Conservation (phyloP, 495 filamentous ascomycete genomes). For the Monascus purpureus region DNA sequence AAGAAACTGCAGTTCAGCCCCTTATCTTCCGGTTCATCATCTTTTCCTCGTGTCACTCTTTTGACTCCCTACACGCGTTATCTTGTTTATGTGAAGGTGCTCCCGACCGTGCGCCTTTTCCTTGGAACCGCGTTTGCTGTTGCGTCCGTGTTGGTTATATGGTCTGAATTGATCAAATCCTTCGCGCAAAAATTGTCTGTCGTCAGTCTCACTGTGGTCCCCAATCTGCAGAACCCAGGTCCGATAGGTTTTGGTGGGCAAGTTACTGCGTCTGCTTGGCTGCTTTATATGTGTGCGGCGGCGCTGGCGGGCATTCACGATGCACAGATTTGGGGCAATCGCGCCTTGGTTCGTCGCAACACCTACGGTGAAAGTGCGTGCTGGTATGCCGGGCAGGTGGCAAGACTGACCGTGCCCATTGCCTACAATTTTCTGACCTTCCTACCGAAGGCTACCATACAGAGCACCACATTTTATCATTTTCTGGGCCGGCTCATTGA, state of each 20-base stretch:
- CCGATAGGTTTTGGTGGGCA: slow-evolving; percentile 75
- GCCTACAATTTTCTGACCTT: slow-evolving; percentile 95
- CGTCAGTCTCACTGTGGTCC: slow-evolving; percentile 73
- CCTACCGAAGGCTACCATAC: slow-evolving; percentile 50
- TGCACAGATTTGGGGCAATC: slow-evolving; percentile 88
- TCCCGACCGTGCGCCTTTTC: slow-evolving; percentile 49
- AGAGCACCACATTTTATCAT: slow-evolving; percentile 63
- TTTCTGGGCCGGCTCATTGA: slow-evolving; percentile 79
- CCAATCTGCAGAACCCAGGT: slow-evolving; percentile 53
- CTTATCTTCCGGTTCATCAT: slow-evolving; percentile 39
- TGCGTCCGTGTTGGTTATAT: slow-evolving; percentile 72
- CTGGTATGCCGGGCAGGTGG: slow-evolving; percentile 87
- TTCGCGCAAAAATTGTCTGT: slow-evolving; percentile 62
- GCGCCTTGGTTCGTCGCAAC: slow-evolving; percentile 77
- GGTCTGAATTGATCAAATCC: slow-evolving; percentile 80
- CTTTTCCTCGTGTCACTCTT: slow-evolving; percentile 37
- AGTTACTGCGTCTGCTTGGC: slow-evolving; percentile 70
- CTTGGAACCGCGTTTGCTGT: slow-evolving; percentile 50
- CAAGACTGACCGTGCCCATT: slow-evolving; percentile 78
- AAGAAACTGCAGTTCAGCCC: slow-evolving; percentile 64
- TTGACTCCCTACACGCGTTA: slow-evolving; percentile 83
- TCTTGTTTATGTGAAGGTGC: slow-evolving; percentile 52
- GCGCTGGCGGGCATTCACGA: slow-evolving; percentile 75
- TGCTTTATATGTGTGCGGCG: slow-evolving; percentile 82
- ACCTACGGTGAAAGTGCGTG: slow-evolving; percentile 85